Base-by-base conservation (phyloP, 129 eudicot genomes). In the Artemisia tridentata region DNA sequence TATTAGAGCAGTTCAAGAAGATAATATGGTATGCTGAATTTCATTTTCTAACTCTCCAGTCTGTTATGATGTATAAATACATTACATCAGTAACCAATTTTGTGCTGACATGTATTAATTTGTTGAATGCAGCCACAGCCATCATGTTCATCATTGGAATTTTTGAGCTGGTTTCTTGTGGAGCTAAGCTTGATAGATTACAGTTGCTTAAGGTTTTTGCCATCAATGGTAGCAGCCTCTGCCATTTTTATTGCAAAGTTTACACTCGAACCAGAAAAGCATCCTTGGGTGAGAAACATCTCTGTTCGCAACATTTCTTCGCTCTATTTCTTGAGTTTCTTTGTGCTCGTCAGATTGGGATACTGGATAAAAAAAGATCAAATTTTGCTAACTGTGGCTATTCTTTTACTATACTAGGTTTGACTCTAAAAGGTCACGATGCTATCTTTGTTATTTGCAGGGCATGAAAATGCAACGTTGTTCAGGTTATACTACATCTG, bases 141-240 rank as follows among this genome's bases (percentile, higher is more conserved):
- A 3, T 66, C 80, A 21, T 50, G 23, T 78, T 56, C 84, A 64
- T 61, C 77, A 21, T 83, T 85, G 27, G 97, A 90, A 64, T 83
- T 80, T 77, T 70, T 90, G 75, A 84, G 78, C 34, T 75, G 83
- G 82, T 90, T 80, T 65, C 88, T 90, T 7, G 95, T 82, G 61
- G 97, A 90, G 84, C 78, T 90, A 47, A 87, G 97, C 79, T 77
- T 90, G 68, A 25, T 87, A 63, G 95, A 90, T 72, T 87, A 87
- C 68, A 72, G 68, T 27, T 85, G 88, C 73, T 76, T 87, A 71
- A 67, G 77, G 71, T 87, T 87, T 84, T 72, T 87, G 80, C 97
- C 97, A 67, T 90, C 97, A 69, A 52, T 79, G 59, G 71, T 85
- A 69, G 97, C 97, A 71, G 95, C 97, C 52, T 87, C 97, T 41